These are phyloP conservation scores for Insectozyma bohioensis DNA, from an alignment of 1,139 yeast genomes.

Conservation along the genomic window DNA sequence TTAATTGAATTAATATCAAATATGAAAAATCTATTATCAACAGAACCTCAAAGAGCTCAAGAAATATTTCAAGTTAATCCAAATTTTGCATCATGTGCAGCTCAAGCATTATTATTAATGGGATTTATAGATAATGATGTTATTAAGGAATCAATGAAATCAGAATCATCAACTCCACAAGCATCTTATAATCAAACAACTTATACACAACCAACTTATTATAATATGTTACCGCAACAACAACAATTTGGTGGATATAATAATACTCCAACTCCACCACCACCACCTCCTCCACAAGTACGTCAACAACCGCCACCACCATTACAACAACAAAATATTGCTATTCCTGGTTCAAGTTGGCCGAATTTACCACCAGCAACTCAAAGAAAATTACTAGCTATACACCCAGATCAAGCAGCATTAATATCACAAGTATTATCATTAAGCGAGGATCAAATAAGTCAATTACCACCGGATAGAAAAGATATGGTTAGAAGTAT, in stretches of 20 bases:
- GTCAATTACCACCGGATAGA: conserved; percentile 58
- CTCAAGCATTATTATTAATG: conserved; percentile 75
- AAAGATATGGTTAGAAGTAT: conserved; percentile 59
- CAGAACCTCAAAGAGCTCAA: conserved; percentile 48
- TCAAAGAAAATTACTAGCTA: conserved; percentile 44
- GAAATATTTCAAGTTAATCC: conserved; percentile 58
- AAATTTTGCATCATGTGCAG: conserved; percentile 60
- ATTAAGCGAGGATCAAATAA: conserved; percentile 55
- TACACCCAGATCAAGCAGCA: conserved; percentile 60
- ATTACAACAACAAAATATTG: conserved; percentile 18
- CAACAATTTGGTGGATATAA: conserved; percentile 12
- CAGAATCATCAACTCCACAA: conserved; percentile 26
- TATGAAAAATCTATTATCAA: conserved; percentile 51
- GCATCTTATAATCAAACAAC: conserved; percentile 14
- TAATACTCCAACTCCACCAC: conserved; percentile 16
- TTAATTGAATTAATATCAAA: conserved; percentile 66
- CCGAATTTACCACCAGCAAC: conserved; percentile 49
- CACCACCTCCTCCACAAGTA: conserved; percentile 11
- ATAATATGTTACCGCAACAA: conserved; percentile 17
- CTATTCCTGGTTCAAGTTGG: conserved; percentile 39
- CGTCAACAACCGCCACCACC: conserved; percentile 14
- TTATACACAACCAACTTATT: conserved; percentile 8
- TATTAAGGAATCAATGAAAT: conserved; percentile 47
- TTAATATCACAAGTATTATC: conserved; percentile 64
- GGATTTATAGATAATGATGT: conserved; percentile 70